Evolutionary conservation across 306 rosid species (phyloP), one percentile per base, ranked within the genome.

Genomic region (Corylus heterophylla): DNA sequence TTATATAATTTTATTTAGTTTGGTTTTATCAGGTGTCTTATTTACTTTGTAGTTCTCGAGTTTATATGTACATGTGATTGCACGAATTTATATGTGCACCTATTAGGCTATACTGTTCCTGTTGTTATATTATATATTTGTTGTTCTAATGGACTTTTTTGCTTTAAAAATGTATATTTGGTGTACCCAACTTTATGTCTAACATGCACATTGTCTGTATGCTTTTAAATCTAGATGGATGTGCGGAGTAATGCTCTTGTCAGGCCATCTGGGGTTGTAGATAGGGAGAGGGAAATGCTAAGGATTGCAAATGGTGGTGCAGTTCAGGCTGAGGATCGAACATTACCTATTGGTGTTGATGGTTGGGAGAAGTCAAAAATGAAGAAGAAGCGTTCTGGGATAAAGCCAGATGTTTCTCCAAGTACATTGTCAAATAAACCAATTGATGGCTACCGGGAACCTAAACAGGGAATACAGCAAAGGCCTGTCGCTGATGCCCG

Each of bases 281-380:
- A 92, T 74, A 95, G 96, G 88, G 97, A 92, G n/a, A 92, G 96
- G 82, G 98, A 95, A 61, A 86, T 88, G 80, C 81, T 74, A 80
- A 89, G 98, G 81, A 85, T 85, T 93, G 80, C 94, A 71, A 88
- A 76, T 78, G 86, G 87, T 74, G 83, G 96, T 79, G 85, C 88
- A 9, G 87, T 85, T 87, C 96, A 85, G 85, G 92, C 90, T 67
- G 98, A 95, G 78, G 99, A 91, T 73, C 91, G 98, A 58, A 82
- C 83, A 80, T 85, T 92, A 84, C 83, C 97, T 54, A 85, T 89
- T 76, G 93, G 92, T 51, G 97, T 87, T 72, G 98, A 92, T 83
- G 94, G 98, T 80, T 95, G 98, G 98, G 98, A 95, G 75, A 95
- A 93, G 85, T 84, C 93, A 77, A 95, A 93, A 88, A 91, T 95